Evolutionary conservation across 129 eudicot genomes (phyloP), one percentile per base, ranked within the genome.

Genomic region (Flaveria linearis): DNA sequence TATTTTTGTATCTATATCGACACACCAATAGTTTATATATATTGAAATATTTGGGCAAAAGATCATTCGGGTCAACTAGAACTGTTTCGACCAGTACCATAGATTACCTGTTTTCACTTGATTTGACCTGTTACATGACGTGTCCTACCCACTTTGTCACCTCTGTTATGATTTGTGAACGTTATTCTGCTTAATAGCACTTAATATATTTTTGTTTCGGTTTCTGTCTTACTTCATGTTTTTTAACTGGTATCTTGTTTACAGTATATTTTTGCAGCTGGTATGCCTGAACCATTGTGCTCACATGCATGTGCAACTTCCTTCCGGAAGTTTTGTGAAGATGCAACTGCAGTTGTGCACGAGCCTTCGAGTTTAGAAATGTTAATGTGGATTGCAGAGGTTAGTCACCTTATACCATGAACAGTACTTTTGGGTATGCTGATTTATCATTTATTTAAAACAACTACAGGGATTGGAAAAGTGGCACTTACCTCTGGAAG

Each of bases 311-410:
- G 94, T 89, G 93, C 99, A 39, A 83, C 82, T 80, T 92, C 99
- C 50, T 86, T 94, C 76, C 95, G 89, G 47, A 94, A 91, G 84
- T 82, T 91, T 9, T 94, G 97, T 83, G 99, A 94, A 87, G 97
- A 94, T 78, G 86, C 97, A 55, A 82, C 83, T 53, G 36, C 86
- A 28, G 77, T 87, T 55, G 62, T 94, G 88, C 82, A 65, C 73
- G 88, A 87, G 58, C 88, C 90, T 76, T 83, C 99, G 47, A 85
- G 84, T 77, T 85, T 94, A 86, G 99, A 94, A 82, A 87, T 91
- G 73, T 84, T 94, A 70, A 82, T 94, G 72, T 91, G 97, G 97
- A 89, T 91, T 8, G 90, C 85, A 80, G 94, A 94, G 97, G 99
- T 91, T 78, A 68, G 87, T 77, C 51, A 70, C 73, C 77, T 69